These are phyloP conservation scores for Xylaria grammica DNA, from an alignment of 495 filamentous ascomycete species.

Conservation along the genomic window DNA sequence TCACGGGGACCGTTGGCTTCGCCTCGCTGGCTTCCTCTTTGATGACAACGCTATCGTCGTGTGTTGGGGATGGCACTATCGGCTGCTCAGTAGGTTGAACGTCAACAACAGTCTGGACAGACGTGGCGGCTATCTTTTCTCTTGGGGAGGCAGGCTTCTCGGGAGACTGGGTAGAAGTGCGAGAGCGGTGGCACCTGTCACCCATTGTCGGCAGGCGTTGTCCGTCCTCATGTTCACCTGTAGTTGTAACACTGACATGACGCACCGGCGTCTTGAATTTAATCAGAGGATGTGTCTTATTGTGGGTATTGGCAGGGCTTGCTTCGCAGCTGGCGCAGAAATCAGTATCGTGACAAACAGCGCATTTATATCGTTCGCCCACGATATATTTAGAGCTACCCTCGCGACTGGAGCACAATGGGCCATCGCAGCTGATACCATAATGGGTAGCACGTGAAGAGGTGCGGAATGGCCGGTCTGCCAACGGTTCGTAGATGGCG, in stretches of 20 bases:
- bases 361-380: conserved; percentile 94
- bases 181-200: conserved; percentile 52
- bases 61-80: conserved; percentile 16
- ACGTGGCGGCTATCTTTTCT: conserved; percentile 62
- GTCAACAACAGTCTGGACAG: conserved; percentile 75
- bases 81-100: conserved; percentile 62
- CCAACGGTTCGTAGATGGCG: conserved; percentile 79
- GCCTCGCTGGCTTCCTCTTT: conserved; percentile 27
- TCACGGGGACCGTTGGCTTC: neutral
- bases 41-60: conserved; percentile 34
- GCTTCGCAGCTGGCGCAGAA: conserved; percentile 97
- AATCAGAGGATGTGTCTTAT: conserved; percentile 92
- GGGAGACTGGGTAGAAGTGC: conserved; percentile 46
- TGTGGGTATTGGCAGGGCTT: conserved; percentile 80
- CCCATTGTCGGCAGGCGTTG: conserved; percentile 67
- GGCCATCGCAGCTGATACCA: conserved; percentile 95
- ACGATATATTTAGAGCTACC: conserved; percentile 68
- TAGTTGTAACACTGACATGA: conserved; percentile 84
- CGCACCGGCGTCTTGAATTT: conserved; percentile 96
- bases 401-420: conserved; percentile 71
- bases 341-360: conserved; percentile 93
- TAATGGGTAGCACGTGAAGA: conserved; percentile 63
- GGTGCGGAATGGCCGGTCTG: conserved; percentile 47
- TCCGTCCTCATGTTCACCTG: conserved; percentile 73
- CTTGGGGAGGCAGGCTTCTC: conserved; percentile 52